Percentiles rank a stretch among this genome's conserved stretches.
Conservation (phyloP, 768 basidiomycete genomes). For the Hericium rajendrae region DNA sequence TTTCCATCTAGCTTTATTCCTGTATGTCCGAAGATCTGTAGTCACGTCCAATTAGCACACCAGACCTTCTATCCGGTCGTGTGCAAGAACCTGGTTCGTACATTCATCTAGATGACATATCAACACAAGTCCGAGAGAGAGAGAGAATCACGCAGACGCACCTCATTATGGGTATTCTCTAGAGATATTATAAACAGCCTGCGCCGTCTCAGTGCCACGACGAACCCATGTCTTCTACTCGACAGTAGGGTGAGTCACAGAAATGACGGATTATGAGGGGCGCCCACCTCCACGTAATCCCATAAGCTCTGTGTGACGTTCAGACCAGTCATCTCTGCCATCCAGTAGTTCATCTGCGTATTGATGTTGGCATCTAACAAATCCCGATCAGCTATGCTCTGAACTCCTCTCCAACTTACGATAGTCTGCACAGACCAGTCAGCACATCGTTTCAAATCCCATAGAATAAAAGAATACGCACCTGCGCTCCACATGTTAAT, state of each 20-base stretch:
- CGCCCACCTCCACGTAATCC: conserved; percentile 57
- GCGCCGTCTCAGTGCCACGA: conserved; percentile 55
- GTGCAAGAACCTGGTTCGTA: conserved; percentile 24
- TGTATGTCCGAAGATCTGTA: conserved; percentile 69
- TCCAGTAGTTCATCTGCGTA: conserved; percentile 79
- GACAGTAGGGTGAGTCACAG: too few species aligned
- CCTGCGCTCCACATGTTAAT: conserved; percentile 51
- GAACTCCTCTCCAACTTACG: conserved; percentile 11
- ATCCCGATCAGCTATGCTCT: too few species aligned
- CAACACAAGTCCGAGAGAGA: background rate
- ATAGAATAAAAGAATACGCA: too few species aligned
- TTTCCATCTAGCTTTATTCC: conserved; percentile 62
- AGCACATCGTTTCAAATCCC: too few species aligned
- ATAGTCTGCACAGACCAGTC: too few species aligned
- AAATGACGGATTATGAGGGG: too few species aligned
- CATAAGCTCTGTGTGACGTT: conserved; percentile 49
- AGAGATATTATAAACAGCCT: conserved; percentile 60
- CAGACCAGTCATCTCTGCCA: conserved; percentile 57
- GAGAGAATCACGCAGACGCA: conserved; percentile 18
- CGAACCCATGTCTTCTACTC: conserved; percentile 66
- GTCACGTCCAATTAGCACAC: too few species aligned
- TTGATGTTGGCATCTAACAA: conserved; percentile 64
- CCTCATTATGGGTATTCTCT: conserved; percentile 71
- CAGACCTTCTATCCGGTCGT: too few species aligned
- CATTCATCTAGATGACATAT: conserved; percentile 44